These are phyloP conservation scores for Debaryomycetaceae sp. DNA, from an alignment of 1,139 yeast species.

Conservation along the genomic window DNA sequence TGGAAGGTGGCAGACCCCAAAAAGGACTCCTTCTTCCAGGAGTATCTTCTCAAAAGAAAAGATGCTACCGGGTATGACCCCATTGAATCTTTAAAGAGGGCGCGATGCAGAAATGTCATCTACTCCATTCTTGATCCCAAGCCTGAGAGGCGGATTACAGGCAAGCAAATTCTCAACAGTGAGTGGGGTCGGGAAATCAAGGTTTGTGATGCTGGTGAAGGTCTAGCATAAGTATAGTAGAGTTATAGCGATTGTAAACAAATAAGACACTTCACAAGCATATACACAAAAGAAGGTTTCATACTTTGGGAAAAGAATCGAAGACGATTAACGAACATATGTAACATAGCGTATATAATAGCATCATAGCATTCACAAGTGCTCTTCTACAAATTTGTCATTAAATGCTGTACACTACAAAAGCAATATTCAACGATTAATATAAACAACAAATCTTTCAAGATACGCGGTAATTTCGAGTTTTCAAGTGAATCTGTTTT, in stretches of 20 bases:
- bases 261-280: background rate
- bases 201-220: constrained; percentile 68
- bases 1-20: constrained; percentile 80
- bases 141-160: constrained; percentile 82
- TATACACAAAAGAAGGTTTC: background rate
- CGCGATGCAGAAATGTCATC: constrained; percentile 86
- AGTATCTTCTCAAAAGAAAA: constrained; percentile 72
- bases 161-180: constrained; percentile 80
- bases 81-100: constrained; percentile 74
- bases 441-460: background rate
- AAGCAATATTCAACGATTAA: background rate
- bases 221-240: constrained; percentile 3
- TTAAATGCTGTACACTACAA: background rate
- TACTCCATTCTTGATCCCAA: constrained; percentile 90
- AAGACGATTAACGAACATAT: too few species aligned
- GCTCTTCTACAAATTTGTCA: too few species aligned
- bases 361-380: too few species aligned
- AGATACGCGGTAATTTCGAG: background rate
- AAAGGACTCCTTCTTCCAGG: constrained; percentile 76
- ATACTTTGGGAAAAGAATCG: too few species aligned
- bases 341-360: too few species aligned
- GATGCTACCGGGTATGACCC: constrained; percentile 88
- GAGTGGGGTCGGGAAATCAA: constrained; percentile 94
- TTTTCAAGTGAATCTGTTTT: background rate
- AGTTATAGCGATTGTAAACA: background rate